Evolutionary conservation across 78 protist species (phyloP).

Genomic region (Blattamonas nauphoetae): DNA sequence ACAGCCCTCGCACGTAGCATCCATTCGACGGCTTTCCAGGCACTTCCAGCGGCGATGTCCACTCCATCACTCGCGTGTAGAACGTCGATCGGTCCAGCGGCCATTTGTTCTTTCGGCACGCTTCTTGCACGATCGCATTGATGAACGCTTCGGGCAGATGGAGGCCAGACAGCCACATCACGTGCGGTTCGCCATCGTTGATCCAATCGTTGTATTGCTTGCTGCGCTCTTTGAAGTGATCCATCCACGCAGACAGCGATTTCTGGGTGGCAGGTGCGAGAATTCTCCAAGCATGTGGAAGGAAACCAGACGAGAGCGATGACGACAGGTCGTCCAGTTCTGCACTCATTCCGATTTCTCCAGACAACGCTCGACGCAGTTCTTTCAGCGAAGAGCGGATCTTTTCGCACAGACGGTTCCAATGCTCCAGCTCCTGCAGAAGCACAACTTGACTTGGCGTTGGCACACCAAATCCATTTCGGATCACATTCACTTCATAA

Average conservation of each 20-base stretch:
- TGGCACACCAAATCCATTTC: slow-evolving; percentile 14
- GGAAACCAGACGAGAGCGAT: not conserved
- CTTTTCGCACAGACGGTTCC: slow-evolving; percentile 47
- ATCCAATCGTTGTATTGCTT: slow-evolving; percentile 56
- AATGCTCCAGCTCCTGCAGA: slow-evolving; percentile 73
- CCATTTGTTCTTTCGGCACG: slow-evolving; percentile 74
- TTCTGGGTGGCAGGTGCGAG: slow-evolving; percentile 64
- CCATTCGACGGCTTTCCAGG: slow-evolving; percentile 37
- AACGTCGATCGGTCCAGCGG: slow-evolving; percentile 69
- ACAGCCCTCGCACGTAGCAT: slow-evolving; percentile 67
- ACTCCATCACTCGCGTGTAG: slow-evolving; percentile 53
- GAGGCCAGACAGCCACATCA: slow-evolving; percentile 83
- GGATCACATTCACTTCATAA: slow-evolving; percentile 37
- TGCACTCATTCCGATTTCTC: slow-evolving; percentile 69
- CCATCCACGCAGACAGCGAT: slow-evolving; percentile 66
- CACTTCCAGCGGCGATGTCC: not conserved
- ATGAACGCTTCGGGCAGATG: slow-evolving; percentile 78
- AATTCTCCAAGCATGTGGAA: slow-evolving; percentile 61
- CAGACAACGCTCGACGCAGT: slow-evolving; percentile 62
- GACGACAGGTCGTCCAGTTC: slow-evolving; percentile 60
- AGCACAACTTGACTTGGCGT: slow-evolving; percentile 66
- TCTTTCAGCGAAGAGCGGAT: slow-evolving; percentile 47
- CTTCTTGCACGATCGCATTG: slow-evolving; percentile 75
- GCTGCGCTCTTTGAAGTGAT: slow-evolving; percentile 46
- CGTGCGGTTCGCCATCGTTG: slow-evolving; percentile 53